These are phyloP conservation scores for Albifimbria verrucaria DNA, from an alignment of 2,329 filamentous ascomycete species.

Conservation along the genomic window DNA sequence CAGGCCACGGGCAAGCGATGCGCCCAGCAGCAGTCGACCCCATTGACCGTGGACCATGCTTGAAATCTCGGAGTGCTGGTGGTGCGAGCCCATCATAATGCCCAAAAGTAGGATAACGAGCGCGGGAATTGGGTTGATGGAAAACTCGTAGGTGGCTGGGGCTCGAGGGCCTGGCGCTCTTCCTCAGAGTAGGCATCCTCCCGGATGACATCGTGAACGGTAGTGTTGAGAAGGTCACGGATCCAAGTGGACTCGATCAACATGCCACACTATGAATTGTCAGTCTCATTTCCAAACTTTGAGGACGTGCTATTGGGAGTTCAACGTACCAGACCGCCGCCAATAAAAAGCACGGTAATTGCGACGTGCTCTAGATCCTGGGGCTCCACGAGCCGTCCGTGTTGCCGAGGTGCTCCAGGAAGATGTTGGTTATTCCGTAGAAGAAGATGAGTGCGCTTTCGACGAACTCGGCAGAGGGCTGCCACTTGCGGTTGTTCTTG, in stretches of 20 bases:
- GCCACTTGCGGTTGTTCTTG: constrained; percentile 53
- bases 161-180: constrained; percentile 46
- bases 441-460: constrained; percentile 88
- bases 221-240: constrained; percentile 62
- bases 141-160: constrained; percentile 68
- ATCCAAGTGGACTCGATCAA: constrained; percentile 73
- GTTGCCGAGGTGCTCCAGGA: constrained; percentile 80
- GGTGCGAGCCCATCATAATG: constrained; percentile 93
- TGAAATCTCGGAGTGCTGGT: constrained; percentile 77
- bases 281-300: not conserved
- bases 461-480: constrained; percentile 80
- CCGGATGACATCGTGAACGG: constrained; percentile 34
- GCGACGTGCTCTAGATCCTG: constrained; percentile 88
- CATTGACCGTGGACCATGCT: constrained; percentile 94
- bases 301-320: not conserved
- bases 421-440: constrained; percentile 87
- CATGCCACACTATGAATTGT: constrained; percentile 66
- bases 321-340: constrained; percentile 73
- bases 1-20: constrained; percentile 70
- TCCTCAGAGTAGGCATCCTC: constrained; percentile 36
- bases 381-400: constrained; percentile 70
- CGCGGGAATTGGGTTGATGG: constrained; percentile 84
- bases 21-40: constrained; percentile 80
- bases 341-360: constrained; percentile 91
- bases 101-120: constrained; percentile 84